Evolutionary conservation across 805 yeast species (phyloP).

Genomic region (Dipodascopsis uninucleata): DNA sequence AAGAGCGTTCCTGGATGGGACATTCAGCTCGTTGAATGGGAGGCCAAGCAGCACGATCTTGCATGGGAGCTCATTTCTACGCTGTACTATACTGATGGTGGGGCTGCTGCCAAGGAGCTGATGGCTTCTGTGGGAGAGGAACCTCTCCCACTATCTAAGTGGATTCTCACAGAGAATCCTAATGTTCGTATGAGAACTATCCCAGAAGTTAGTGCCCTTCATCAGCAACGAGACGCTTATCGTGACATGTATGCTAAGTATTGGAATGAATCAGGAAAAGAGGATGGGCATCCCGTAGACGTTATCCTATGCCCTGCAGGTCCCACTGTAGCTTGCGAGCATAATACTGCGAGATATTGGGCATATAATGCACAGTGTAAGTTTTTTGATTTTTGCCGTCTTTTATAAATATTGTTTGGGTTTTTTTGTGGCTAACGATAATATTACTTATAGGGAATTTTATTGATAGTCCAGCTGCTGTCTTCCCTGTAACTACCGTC

Average conservation of each 20-base stretch:
- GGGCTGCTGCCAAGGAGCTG: constrained; percentile 50
- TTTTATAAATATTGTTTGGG: neutral
- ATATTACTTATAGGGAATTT: constrained; percentile 46
- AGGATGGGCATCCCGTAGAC: constrained; percentile 42
- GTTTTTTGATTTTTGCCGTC: neutral
- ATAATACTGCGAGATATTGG: constrained; percentile 66
- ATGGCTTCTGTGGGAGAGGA: constrained; percentile 68
- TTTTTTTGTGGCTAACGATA: no score
- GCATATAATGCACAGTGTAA: constrained; percentile 65
- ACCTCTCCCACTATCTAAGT: constrained; percentile 54
- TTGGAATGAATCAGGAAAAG: constrained; percentile 40
- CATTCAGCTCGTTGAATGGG: constrained; percentile 32
- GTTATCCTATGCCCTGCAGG: constrained; percentile 65
- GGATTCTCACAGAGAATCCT: constrained; percentile 47
- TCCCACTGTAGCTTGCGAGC: constrained; percentile 67
- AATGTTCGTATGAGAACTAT: constrained; percentile 27
- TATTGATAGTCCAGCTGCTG: constrained; percentile 61
- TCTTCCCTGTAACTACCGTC: constrained; percentile 32
- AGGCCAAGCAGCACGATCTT: constrained; percentile 30
- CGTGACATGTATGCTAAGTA: constrained; percentile 55
- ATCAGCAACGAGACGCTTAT: constrained; percentile 53
- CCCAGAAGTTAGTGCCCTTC: constrained; percentile 44
- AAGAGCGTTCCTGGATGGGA: constrained; percentile 45
- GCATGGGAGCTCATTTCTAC: constrained; percentile 32
- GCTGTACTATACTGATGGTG: constrained; percentile 67